Conservation (phyloP, 331 rosid species). For the Dryas integrifolia region DNA sequence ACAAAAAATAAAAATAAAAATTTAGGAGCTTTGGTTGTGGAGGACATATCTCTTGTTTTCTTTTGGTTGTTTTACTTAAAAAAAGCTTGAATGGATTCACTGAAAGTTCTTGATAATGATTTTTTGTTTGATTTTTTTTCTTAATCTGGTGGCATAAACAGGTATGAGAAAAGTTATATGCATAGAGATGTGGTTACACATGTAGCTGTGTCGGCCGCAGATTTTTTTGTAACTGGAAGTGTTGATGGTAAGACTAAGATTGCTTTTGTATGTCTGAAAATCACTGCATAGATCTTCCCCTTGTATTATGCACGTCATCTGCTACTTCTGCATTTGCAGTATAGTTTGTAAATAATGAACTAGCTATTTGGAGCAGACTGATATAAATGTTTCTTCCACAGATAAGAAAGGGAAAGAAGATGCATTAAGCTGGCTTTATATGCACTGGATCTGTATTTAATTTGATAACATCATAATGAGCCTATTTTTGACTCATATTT, state of each 20-base stretch:
- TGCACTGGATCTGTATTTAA: not conserved
- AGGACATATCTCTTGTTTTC: not conserved
- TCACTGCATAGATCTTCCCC: not conserved
- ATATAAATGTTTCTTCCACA: not conserved
- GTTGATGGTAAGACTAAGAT: slow-evolving; percentile 55
- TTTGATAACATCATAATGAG: not conserved
- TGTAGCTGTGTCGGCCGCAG: slow-evolving; percentile 85
- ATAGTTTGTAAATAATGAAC: not conserved
- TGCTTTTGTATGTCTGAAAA: not conserved
- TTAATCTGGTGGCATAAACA: slow-evolving; percentile 13
- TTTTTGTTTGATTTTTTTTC: not conserved
- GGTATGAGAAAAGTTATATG: slow-evolving; percentile 98
- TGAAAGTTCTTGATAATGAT: not conserved
- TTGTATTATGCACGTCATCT: not conserved
- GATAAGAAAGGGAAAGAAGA: not conserved
- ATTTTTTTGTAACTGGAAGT: slow-evolving; percentile 86
- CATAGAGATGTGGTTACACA: slow-evolving; percentile 95
- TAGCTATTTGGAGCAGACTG: not conserved
- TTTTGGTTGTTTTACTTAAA: not conserved
- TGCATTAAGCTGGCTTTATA: not conserved
- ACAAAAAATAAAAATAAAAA: not conserved
- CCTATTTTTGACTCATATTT: not conserved
- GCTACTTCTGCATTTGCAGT: not conserved
- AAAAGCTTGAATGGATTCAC: not conserved
- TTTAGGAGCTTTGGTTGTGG: not conserved